Evolutionary conservation across 257 asterid species (phyloP), one percentile per base, ranked within the genome.

Genomic region (Paulownia fortunei): DNA sequence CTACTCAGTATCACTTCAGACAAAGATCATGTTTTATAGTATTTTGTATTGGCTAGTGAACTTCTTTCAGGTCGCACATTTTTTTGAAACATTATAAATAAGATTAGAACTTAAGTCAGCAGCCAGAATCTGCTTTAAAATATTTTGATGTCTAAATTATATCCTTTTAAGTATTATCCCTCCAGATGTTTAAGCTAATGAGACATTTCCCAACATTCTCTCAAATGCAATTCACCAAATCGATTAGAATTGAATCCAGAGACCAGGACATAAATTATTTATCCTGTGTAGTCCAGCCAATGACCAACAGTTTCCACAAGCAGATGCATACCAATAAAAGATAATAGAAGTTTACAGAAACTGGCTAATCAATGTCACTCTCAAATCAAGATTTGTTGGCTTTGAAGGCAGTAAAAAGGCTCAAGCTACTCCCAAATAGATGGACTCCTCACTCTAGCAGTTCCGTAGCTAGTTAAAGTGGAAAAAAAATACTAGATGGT

Each of bases 121-220:
- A 4, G 69, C 52, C 27, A 24, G 60, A 61, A 44, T 34, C 32
- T 8, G 39, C 51, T 62, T 80, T 30, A 44, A 37, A 54, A 58
- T 2, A 37, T 54, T 34, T 34, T 68, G 24, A 16, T 32, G n/a
- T 13, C 49, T 30, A 55, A 47, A 66, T 0, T 65, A 63, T 21
- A 65, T 64, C 1, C 34, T 32, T n/a, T n/a, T 56, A 21, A 51
- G 37, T 69, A 36, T 19, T 55, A 69, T 51, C 58, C 8, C 26
- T 37, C 56, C 39, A 69, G 46, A 27, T 49, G 8, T 18, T 49
- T 32, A 46, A 55, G 59, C 30, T 32, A 51, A 44, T 80, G 42
- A 76, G 61, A 70, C 18, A 55, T 69, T 60, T 63, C n/a, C n/a
- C n/a, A n/a, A n/a, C n/a, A n/a, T n/a, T n/a, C n/a, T 68, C 71